Evolutionary conservation across 1,139 yeast species (phyloP).

Genomic region (Protomyces lactucae-debilis): DNA sequence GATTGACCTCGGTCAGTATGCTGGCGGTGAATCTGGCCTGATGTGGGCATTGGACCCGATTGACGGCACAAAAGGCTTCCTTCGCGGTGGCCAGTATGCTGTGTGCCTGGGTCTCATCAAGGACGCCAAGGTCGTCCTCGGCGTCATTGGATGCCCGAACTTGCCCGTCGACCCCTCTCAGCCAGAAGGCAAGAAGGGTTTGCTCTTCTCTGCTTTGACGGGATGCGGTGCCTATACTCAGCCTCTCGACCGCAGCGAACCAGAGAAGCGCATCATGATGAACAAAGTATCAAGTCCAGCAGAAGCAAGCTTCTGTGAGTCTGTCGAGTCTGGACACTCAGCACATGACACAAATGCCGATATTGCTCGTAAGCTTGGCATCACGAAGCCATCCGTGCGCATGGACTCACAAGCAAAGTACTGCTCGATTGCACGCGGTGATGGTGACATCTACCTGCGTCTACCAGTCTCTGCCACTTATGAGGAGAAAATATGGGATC

Average conservation of each 20-base stretch:
- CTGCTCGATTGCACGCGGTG: constrained; percentile 83
- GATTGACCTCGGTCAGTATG: constrained; percentile 60
- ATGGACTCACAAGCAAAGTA: constrained; percentile 95
- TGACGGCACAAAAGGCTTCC: constrained; percentile 95
- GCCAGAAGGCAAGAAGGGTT: constrained; percentile 47
- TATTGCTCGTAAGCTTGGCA: constrained; percentile 63
- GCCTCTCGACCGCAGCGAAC: constrained; percentile 22
- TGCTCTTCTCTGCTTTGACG: constrained; percentile 68
- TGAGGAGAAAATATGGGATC: constrained; percentile 97
- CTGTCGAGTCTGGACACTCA: constrained; percentile 95
- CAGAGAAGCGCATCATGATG: constrained; percentile 37
- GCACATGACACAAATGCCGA: constrained; percentile 80
- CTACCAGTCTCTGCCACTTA: constrained; percentile 71
- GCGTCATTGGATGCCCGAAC: constrained; percentile 96
- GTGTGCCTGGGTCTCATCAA: constrained; percentile 87
- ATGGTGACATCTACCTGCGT: constrained; percentile 86
- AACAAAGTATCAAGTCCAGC: constrained; percentile 38
- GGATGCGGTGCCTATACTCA: constrained; percentile 60
- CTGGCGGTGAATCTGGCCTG: constrained; percentile 24
- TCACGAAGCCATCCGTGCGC: constrained; percentile 49
- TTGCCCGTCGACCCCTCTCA: constrained; percentile 52
- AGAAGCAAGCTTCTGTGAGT: constrained; percentile 74
- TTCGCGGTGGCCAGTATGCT: constrained; percentile 94
- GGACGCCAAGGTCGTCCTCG: constrained; percentile 77
- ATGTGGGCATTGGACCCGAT: constrained; percentile 97